Conservation (phyloP, 1,284 basidiomycete species). For the Rhodotorula glutinis region DNA sequence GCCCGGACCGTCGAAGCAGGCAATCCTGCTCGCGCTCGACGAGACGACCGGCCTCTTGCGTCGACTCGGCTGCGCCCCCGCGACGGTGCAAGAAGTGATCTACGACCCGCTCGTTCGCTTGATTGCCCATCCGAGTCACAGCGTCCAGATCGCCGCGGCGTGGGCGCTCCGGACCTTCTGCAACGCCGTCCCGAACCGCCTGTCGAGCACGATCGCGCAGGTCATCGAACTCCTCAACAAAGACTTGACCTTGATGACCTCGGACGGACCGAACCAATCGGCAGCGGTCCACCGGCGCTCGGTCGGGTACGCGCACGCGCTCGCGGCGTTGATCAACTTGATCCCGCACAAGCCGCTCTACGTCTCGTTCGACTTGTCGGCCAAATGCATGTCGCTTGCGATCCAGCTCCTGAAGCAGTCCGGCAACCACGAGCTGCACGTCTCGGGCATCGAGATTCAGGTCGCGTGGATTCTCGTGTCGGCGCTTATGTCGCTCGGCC, state of each 20-base stretch:
- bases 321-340: slow-evolving; percentile 79
- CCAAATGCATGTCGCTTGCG: slow-evolving; percentile 86
- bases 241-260: slow-evolving; percentile 59
- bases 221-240: slow-evolving; percentile 76
- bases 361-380: slow-evolving; percentile 86
- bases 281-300: slow-evolving; percentile 67
- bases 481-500: slow-evolving; percentile 86
- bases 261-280: slow-evolving; percentile 59
- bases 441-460: slow-evolving; percentile 82
- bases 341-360: slow-evolving; percentile 86
- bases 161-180: slow-evolving; percentile 89
- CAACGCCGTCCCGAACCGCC: slow-evolving; percentile 75
- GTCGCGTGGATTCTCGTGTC: slow-evolving; percentile 92
- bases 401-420: slow-evolving; percentile 84
- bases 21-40: slow-evolving; percentile 71
- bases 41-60: slow-evolving; percentile 82
- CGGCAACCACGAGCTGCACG: slow-evolving; percentile 79
- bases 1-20: slow-evolving; percentile 64
- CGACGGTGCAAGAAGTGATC: slow-evolving; percentile 82
- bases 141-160: slow-evolving; percentile 76
- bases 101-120: slow-evolving; percentile 80
- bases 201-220: slow-evolving; percentile 71
- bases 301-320: slow-evolving; percentile 81
- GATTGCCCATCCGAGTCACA: slow-evolving; percentile 80
- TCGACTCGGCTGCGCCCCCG: slow-evolving; percentile 87